Evolutionary conservation across 805 yeast genomes (phyloP).

Genomic region (Yarrowia porcina): DNA sequence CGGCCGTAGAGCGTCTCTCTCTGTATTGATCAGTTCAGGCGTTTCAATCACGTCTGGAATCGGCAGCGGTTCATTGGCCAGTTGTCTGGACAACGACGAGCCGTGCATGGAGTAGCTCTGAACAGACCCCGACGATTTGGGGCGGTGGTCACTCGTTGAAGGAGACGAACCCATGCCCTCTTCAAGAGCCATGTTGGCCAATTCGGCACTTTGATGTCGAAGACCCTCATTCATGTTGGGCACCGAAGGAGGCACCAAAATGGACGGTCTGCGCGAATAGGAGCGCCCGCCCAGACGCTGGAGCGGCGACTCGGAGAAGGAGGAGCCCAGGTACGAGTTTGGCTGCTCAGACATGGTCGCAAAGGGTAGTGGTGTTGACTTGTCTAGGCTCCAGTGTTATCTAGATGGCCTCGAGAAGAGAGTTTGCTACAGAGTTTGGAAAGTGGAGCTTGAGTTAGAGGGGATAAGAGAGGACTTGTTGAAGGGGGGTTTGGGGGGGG

Average conservation of each 20-base stretch:
- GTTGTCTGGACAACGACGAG: slow-evolving; percentile 7
- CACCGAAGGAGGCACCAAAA: not conserved
- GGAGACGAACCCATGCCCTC: slow-evolving; percentile 11
- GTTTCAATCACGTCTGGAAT: slow-evolving; percentile 1
- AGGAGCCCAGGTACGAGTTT: slow-evolving; percentile 19
- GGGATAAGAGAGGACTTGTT: no score
- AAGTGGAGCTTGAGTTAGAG: not conserved
- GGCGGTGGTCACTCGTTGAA: not conserved
- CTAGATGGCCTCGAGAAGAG: slow-evolving; percentile 18
- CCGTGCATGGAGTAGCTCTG: not conserved
- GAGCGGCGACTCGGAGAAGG: slow-evolving; percentile 21
- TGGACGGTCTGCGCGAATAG: slow-evolving; percentile 19
- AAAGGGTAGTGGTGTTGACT: not conserved
- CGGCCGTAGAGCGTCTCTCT: not conserved
- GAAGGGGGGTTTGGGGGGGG: no score
- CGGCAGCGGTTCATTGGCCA: slow-evolving; percentile 11
- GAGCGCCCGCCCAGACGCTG: slow-evolving; percentile 22
- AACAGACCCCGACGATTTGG: not conserved
- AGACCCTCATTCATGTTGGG: slow-evolving; percentile 18
- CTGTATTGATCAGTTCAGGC: not conserved
- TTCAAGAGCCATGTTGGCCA: slow-evolving; percentile 16
- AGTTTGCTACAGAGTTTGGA: not conserved
- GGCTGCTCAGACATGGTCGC: slow-evolving; percentile 9
- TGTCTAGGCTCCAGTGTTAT: not conserved
- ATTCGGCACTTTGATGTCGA: slow-evolving; percentile 21